Conservation (phyloP, 176 grass and related monocot species). For the Phragmites australis region DNA sequence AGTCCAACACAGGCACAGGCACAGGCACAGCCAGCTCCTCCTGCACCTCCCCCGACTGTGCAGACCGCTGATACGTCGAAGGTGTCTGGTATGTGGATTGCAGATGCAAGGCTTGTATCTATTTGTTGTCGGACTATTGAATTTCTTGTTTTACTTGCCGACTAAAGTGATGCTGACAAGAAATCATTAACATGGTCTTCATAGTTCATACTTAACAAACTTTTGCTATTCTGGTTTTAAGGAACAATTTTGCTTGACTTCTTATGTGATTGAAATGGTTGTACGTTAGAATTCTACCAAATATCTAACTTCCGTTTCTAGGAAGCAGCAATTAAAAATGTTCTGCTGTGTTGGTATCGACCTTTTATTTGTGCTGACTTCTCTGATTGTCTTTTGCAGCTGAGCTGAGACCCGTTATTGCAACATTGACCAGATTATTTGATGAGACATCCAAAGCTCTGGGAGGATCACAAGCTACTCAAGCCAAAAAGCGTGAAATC, state of each 20-base stretch:
- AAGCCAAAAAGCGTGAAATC: constrained; percentile 83
- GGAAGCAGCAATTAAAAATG: not conserved
- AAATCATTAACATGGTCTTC: not conserved
- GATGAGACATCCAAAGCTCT: constrained; percentile 85
- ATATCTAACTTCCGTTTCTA: constrained; percentile 15
- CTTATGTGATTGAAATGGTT: not conserved
- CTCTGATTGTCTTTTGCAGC: constrained; percentile 55
- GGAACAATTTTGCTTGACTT: not conserved
- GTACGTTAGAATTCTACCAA: not conserved
- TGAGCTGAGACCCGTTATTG: constrained; percentile 80
- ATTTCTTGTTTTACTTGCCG: constrained; percentile 8
- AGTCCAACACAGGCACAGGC: constrained; percentile 68
- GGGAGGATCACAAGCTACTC: constrained; percentile 67
- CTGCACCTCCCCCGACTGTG: constrained; percentile 77
- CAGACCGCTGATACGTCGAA: constrained; percentile 95
- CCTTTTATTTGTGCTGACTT: constrained; percentile 4
- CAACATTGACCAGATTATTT: constrained; percentile 76
- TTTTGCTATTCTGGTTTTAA: not conserved
- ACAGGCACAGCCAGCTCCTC: constrained; percentile 49
- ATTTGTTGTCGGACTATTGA: not conserved
- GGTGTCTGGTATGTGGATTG: constrained; percentile 68
- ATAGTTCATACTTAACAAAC: not conserved
- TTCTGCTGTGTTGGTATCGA: not conserved
- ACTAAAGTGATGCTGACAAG: not conserved
- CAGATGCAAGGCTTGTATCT: not conserved